These are phyloP conservation scores for Neurospora discreta DNA, from an alignment of 495 filamentous ascomycete species.

Conservation along the genomic window DNA sequence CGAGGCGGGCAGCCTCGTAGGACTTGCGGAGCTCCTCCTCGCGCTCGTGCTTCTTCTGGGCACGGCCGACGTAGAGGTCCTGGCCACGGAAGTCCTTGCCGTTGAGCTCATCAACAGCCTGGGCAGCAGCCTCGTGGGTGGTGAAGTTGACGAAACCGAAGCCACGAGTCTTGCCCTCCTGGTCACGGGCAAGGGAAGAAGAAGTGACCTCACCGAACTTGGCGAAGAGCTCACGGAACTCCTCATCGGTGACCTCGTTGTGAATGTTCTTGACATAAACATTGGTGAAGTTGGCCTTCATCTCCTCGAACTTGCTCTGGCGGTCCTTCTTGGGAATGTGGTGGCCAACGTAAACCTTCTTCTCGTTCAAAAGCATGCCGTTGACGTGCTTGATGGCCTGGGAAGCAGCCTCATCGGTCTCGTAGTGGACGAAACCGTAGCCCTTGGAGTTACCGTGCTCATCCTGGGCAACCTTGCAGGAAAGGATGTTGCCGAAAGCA, in stretches of 20 bases:
- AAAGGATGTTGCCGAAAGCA: constrained; percentile 97
- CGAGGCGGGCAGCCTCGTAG: constrained; percentile 92
- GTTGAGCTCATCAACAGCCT: constrained; percentile 86
- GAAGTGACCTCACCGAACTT: constrained; percentile 90
- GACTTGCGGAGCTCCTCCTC: constrained; percentile 98
- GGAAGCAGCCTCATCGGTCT: constrained; percentile 93
- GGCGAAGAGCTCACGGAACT: constrained; percentile 89
- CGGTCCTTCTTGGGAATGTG: constrained; percentile 99
- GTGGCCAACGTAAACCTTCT: constrained; percentile 99
- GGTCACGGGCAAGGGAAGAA: constrained; percentile 82
- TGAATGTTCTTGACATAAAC: constrained; percentile 99
- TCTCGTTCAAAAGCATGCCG: constrained; percentile 98
- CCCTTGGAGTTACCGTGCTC: constrained; percentile 93
- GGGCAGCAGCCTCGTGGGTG: constrained; percentile 76
- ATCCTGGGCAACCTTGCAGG: constrained; percentile 98
- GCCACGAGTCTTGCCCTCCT: constrained; percentile 86
- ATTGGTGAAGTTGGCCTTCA: constrained; percentile 99
- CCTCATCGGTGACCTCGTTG: constrained; percentile 75
- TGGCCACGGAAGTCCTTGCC: constrained; percentile 85
- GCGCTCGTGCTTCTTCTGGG: constrained; percentile 99
- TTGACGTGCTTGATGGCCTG: constrained; percentile 99
- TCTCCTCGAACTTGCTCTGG: constrained; percentile 99
- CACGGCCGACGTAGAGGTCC: constrained; percentile 94
- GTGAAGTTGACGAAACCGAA: constrained; percentile 98
- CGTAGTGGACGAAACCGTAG: constrained; percentile 99